Evolutionary conservation across 768 basidiomycete species (phyloP).

Genomic region (Pleurotus salmoneostramineus): DNA sequence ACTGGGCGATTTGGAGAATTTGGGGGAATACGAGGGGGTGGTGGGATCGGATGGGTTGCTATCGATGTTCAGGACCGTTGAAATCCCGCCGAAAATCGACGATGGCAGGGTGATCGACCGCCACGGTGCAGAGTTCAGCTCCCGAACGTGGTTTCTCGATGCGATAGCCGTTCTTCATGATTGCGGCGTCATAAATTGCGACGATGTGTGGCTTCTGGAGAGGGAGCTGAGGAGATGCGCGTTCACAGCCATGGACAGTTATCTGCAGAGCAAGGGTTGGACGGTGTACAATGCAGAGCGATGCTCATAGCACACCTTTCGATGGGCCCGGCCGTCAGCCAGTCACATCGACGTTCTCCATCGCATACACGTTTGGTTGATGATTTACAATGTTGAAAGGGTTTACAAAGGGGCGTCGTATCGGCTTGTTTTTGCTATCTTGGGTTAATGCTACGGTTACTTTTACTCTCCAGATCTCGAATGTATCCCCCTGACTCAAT

Average conservation of each 20-base stretch:
- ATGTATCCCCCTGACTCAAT: neutral
- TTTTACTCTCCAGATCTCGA: neutral
- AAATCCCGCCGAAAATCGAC: constrained; percentile 27
- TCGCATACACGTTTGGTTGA: neutral
- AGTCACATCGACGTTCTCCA: neutral
- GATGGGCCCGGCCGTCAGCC: neutral
- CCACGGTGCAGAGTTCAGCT: constrained; percentile 35
- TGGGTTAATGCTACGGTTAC: neutral
- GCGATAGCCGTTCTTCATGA: constrained; percentile 43
- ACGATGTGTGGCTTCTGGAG: constrained; percentile 45
- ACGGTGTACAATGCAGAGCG: constrained; percentile 6
- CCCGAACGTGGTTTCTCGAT: constrained; percentile 45
- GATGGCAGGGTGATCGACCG: constrained; percentile 8
- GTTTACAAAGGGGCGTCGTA: neutral
- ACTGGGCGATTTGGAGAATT: constrained; percentile 35
- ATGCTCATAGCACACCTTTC: neutral
- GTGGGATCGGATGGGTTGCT: constrained; percentile 36
- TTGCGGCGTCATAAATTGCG: constrained; percentile 42
- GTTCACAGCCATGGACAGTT: constrained; percentile 47
- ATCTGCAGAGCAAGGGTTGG: constrained; percentile 37
- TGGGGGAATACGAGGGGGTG: constrained; percentile 39
- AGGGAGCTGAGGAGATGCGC: constrained; percentile 41
- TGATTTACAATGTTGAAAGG: neutral
- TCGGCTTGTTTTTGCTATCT: neutral
- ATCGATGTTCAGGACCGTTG: constrained; percentile 41